Evolutionary conservation across 768 basidiomycete genomes (phyloP).

Genomic region (Pholiota conissans): DNA sequence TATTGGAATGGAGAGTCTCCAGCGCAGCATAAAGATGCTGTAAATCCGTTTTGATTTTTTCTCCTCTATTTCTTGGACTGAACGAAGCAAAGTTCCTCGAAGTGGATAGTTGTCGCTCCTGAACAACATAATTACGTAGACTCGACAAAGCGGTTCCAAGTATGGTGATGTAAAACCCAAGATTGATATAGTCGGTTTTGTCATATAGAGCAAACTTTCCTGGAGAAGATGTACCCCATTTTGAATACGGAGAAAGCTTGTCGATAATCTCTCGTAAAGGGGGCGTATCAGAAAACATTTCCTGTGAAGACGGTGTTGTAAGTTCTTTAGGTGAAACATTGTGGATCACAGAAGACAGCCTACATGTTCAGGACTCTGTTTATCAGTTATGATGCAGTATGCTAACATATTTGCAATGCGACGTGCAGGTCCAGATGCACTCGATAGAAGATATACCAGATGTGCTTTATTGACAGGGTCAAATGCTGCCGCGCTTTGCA

Average conservation of each 20-base stretch:
- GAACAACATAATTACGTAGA: constrained; percentile 53
- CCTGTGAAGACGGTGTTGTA: constrained; percentile 29
- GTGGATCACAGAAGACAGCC: constrained; percentile 21
- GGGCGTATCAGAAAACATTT: constrained; percentile 42
- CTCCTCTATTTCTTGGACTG: constrained; percentile 15
- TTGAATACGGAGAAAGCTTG: constrained; percentile 44
- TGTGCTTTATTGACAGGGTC: constrained; percentile 50
- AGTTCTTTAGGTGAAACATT: not conserved
- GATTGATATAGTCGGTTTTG: constrained; percentile 60
- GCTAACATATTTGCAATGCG: constrained; percentile 63
- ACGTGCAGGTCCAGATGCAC: constrained; percentile 47
- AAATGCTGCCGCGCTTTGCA: constrained; percentile 39
- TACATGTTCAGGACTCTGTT: constrained; percentile 15
- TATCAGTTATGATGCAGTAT: constrained; percentile 42
- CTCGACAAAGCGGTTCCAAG: constrained; percentile 61
- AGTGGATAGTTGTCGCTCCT: constrained; percentile 37
- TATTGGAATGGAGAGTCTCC: constrained; percentile 56
- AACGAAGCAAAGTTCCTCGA: not conserved
- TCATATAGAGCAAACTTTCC: constrained; percentile 55
- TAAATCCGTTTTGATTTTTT: constrained; percentile 41
- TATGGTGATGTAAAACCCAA: constrained; percentile 55
- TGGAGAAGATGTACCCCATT: constrained; percentile 25
- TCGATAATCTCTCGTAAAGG: constrained; percentile 50
- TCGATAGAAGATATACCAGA: constrained; percentile 50
- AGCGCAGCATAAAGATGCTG: constrained; percentile 48